A percentile compares a stretch with the other conserved stretches of the same genome.
phyloP scores from a whole-genome alignment of 495 filamentous ascomycete species.

The Penicillium robsamsonii region DNA sequence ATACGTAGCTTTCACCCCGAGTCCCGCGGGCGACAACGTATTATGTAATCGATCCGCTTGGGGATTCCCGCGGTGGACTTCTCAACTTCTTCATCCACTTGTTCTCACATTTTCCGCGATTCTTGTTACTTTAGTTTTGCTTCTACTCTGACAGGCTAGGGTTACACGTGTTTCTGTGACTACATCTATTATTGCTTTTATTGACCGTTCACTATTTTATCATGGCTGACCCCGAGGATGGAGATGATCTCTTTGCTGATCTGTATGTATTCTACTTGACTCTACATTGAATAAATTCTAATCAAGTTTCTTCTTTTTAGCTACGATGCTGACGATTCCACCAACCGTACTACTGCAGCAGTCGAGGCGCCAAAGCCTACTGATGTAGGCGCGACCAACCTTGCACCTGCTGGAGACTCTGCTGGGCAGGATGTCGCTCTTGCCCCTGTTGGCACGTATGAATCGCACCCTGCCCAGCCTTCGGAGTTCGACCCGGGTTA shows the following conservation, averaged over 20 bases:
- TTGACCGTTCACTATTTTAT: slow-evolving; percentile 1
- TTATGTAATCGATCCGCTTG: slow-evolving; percentile 21
- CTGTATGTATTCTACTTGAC: slow-evolving; percentile 59
- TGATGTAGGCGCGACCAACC: slow-evolving; percentile 23
- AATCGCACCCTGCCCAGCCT: slow-evolving; percentile 32
- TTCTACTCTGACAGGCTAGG: not conserved
- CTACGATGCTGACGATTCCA: slow-evolving; percentile 80
- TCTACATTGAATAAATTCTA: slow-evolving; percentile 3
- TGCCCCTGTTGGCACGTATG: slow-evolving; percentile 44
- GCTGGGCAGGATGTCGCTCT: slow-evolving; percentile 29
- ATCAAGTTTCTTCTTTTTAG: slow-evolving; percentile 42
- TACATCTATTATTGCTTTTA: not conserved
- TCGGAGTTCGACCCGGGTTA: slow-evolving; percentile 52
- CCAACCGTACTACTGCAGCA: slow-evolving; percentile 41
- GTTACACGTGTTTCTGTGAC: not conserved
- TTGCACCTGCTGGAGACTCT: slow-evolving; percentile 23
- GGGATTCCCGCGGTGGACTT: slow-evolving; percentile 18
- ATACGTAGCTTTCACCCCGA: not conserved
- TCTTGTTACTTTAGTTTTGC: not conserved
- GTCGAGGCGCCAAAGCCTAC: slow-evolving; percentile 32
- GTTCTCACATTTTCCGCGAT: not conserved
- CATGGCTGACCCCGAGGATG: slow-evolving; percentile 88
- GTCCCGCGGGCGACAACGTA: not conserved
- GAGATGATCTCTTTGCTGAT: slow-evolving; percentile 98
- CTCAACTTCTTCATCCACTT: slow-evolving; percentile 8